phyloP scores from a whole-genome alignment of 2,329 filamentous ascomycete genomes.

The Pleomassaria siparia region DNA sequence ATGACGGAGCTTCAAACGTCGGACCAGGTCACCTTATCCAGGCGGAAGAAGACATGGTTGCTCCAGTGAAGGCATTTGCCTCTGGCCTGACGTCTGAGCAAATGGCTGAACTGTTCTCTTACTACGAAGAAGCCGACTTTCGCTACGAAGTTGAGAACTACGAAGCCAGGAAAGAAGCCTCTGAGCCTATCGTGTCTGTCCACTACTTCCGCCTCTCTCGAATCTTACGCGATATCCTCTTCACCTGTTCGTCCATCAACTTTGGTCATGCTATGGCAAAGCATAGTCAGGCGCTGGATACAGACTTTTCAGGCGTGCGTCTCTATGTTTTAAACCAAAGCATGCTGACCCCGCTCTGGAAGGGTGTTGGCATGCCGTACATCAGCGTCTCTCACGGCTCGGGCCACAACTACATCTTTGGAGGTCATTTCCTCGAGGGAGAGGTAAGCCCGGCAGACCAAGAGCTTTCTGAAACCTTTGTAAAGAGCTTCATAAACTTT shows the following conservation, averaged over 20 bases:
- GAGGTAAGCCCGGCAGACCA: no score
- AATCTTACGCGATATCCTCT: constrained; percentile 15
- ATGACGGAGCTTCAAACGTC: constrained; percentile 10
- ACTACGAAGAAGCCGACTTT: constrained; percentile 9
- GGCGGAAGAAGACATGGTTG: constrained; percentile 8
- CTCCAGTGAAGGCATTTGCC: constrained; percentile 8
- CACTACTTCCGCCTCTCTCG: constrained; percentile 14
- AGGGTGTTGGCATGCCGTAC: constrained; percentile 14
- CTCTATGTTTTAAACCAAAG: constrained; percentile 16
- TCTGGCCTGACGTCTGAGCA: constrained; percentile 1
- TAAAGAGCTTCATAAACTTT: no score
- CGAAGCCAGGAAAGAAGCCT: constrained; percentile 6
- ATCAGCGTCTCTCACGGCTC: constrained; percentile 10
- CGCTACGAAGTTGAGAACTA: constrained; percentile 8
- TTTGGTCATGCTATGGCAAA: constrained; percentile 10
- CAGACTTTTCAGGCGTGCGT: background rate
- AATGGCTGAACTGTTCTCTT: constrained; percentile 5
- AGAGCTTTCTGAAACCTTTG: no score
- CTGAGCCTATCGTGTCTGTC: constrained; percentile 9
- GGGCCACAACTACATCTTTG: constrained; percentile 17
- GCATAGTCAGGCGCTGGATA: background rate
- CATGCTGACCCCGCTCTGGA: constrained; percentile 14
- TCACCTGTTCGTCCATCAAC: constrained; percentile 18
- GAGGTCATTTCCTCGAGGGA: constrained; percentile 12
- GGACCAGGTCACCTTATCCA: constrained; percentile 8